These are phyloP conservation scores for Lecanicillium sp. DNA, from an alignment of 2,329 filamentous ascomycete species.

Conservation along the genomic window DNA sequence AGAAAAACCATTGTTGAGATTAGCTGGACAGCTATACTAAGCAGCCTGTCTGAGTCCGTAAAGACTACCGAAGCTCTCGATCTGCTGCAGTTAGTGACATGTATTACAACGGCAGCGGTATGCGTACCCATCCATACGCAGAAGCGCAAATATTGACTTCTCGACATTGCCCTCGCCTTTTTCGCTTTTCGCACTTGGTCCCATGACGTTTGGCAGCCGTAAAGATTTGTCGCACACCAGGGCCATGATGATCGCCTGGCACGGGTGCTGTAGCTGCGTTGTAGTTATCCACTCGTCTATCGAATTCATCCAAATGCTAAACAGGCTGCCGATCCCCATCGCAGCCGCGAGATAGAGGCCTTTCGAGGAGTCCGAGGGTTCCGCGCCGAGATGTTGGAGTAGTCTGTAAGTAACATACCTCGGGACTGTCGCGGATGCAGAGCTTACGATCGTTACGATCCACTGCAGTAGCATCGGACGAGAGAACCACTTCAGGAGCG, in stretches of 20 bases:
- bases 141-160: neutral
- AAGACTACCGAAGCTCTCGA: neutral
- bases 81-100: neutral
- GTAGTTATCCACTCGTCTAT: neutral
- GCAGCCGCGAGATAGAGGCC: too few species aligned
- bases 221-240: neutral
- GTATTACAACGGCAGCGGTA: neutral
- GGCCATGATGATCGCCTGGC: neutral
- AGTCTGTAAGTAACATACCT: neutral
- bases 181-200: too few species aligned
- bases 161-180: too few species aligned
- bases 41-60: neutral
- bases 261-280: neutral
- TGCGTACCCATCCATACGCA: neutral
- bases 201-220: neutral
- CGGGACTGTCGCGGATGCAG: neutral
- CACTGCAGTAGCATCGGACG: too few species aligned
- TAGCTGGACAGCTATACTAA: neutral
- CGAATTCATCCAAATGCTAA: neutral
- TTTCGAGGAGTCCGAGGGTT: neutral
- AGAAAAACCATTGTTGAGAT: neutral
- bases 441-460: too few species aligned
- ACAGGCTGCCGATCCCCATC: too few species aligned
- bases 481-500: neutral
- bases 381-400: neutral